A percentile compares a stretch with the other conserved stretches of the same genome.
phyloP scores from a whole-genome alignment of 1,139 yeast genomes.

The Diutina mesorugosa region DNA sequence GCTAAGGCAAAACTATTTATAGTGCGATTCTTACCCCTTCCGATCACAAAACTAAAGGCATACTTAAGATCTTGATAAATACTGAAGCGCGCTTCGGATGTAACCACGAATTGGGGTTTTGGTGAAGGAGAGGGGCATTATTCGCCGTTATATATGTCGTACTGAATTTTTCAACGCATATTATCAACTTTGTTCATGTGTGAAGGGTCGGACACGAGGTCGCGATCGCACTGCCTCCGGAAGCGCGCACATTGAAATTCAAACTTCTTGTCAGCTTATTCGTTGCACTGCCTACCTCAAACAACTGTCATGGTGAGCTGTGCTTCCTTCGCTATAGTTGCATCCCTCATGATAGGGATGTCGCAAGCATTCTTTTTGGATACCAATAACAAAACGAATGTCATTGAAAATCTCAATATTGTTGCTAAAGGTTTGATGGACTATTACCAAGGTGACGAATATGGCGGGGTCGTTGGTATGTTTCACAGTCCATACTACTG shows the following conservation, averaged over 20 bases:
- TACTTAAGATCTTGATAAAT: no score
- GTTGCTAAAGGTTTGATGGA: neutral
- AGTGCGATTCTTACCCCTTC: no score
- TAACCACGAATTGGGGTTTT: no score
- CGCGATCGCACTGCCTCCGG: neutral
- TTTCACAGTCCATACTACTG: conserved; percentile 3
- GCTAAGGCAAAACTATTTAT: no score
- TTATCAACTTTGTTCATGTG: neutral
- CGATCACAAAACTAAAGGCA: no score
- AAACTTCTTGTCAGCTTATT: neutral
- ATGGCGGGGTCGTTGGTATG: conserved; percentile 3
- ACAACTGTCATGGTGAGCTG: neutral
- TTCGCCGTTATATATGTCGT: no score
- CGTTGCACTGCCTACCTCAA: neutral
- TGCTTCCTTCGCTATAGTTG: neutral
- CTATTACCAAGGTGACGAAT: conserved; percentile 2
- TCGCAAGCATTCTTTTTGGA: neutral
- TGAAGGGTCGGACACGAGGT: neutral
- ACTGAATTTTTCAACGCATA: no score
- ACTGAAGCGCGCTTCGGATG: no score
- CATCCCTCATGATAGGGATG: neutral
- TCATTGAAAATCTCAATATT: neutral
- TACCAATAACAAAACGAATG: neutral
- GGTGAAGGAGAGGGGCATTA: no score
- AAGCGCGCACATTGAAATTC: neutral